Evolutionary conservation across 805 yeast species (phyloP), one percentile per base, ranked within the genome.

Genomic region (Clavispora asparagi): DNA sequence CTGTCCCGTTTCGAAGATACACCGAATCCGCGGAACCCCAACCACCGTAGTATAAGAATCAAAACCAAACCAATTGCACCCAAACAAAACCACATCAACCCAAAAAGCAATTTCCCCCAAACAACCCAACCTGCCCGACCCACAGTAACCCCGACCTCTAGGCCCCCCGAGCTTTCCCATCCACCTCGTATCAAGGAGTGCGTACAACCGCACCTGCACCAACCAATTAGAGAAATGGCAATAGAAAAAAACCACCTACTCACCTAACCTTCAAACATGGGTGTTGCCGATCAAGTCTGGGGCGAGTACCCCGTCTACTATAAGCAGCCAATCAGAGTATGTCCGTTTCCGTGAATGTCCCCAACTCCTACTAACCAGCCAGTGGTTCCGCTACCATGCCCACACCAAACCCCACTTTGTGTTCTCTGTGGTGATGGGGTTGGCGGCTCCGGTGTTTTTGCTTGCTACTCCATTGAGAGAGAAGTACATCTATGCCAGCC

Each of bases 381-480:
- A 81, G 85, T 82, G 87, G 87, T 64, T 76, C 54, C 83, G 91
- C 63, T 85, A 80, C 68, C 83, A 82, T 56, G 86, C 91, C 23
- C 85, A 85, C 68, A 79, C 78, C 54, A 80, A 81, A 61, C 95
- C 95, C 37, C 88, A 85, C 66, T 71, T 85, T 52, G 82, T 85
- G 62, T 81, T 75, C 59, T 73, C 89, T 27, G 76, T 80, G 17
- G 72, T 73, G 32, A 72, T 86, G 58, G 95, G 90, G 7, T 60
- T 79, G 37, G 62, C 83, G 42, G 89, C 87, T 5, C 92, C 94
- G 11, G 64, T 81, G 6, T 76, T 85, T 46, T 72, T 85, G 32
- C 70, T 74, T 28, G 75, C 77, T 44, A 75, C 89, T 39, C 89
- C 90, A 28, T 57, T 85, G 41, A 82, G 95, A 76, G 80, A 85